phyloP scores from a whole-genome alignment of 352 stramenopile genomes.

The Pythium vanterpoolii region DNA sequence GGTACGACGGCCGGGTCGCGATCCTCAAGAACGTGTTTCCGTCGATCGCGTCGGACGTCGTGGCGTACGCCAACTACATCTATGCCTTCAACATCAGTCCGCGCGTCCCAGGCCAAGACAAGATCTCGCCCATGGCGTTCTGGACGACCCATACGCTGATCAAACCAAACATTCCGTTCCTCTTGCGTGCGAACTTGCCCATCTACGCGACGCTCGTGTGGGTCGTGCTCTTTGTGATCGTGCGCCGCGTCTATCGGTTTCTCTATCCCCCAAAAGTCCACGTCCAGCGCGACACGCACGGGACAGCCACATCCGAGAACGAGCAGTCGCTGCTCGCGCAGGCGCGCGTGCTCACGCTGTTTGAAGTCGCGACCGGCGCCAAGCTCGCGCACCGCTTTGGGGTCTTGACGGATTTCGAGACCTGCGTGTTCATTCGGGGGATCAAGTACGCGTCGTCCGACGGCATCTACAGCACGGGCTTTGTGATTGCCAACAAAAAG shows the following conservation, averaged over 20 bases:
- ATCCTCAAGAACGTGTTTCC: slow-evolving; percentile 6
- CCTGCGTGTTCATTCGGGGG: slow-evolving; percentile 26
- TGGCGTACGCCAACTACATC: neutral
- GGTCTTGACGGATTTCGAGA: slow-evolving; percentile 25
- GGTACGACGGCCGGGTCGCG: slow-evolving; percentile 13
- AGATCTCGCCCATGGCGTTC: slow-evolving; percentile 26
- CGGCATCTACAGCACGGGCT: slow-evolving; percentile 31
- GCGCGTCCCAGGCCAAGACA: slow-evolving; percentile 5
- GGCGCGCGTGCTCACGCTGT: slow-evolving; percentile 24
- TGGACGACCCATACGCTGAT: slow-evolving; percentile 13
- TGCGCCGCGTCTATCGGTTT: slow-evolving; percentile 11
- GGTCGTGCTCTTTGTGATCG: slow-evolving; percentile 18
- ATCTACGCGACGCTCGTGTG: slow-evolving; percentile 8
- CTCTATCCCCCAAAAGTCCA: slow-evolving; percentile 17
- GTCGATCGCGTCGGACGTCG: neutral
- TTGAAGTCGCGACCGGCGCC: slow-evolving; percentile 28
- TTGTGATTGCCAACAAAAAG: slow-evolving; percentile 33
- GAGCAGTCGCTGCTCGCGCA: neutral
- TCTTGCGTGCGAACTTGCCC: neutral
- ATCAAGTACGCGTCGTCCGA: slow-evolving; percentile 31
- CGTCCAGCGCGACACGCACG: slow-evolving; percentile 1
- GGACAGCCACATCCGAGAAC: slow-evolving; percentile 10
- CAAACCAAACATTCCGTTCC: neutral
- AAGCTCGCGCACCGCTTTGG: slow-evolving; percentile 26
- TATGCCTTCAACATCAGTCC: neutral